phyloP scores from a whole-genome alignment of 768 basidiomycete genomes.

The Pulveroboletus frians region DNA sequence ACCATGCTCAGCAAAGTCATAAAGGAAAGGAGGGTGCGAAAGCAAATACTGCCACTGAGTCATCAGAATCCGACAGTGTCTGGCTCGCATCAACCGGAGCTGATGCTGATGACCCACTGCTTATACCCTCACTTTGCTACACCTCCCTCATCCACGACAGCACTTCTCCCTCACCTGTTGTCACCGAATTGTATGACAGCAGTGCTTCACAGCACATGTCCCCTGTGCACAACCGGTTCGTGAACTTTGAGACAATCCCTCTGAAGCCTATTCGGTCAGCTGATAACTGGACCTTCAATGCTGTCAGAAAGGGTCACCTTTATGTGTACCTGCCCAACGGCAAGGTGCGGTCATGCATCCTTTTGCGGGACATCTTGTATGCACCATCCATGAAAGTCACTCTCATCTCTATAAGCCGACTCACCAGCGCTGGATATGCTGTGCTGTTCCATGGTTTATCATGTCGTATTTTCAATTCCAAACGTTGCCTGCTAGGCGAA shows the following conservation, averaged over 20 bases:
- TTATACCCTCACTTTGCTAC: too few species aligned
- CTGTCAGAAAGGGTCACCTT: neutral
- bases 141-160: neutral
- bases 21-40: neutral
- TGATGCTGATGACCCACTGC: too few species aligned
- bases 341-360: neutral
- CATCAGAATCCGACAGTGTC: too few species aligned
- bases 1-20: too few species aligned
- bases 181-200: neutral
- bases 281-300: neutral
- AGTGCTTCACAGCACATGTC: neutral
- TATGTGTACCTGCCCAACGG: too few species aligned
- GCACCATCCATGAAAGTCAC: neutral
- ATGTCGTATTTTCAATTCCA: neutral
- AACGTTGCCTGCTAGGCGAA: neutral
- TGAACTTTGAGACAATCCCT: neutral
- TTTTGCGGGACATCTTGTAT: neutral
- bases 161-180: too few species aligned
- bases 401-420: neutral
- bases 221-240: neutral
- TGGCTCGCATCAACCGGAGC: too few species aligned
- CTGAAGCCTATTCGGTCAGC: neutral
- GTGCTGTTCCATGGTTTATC: neutral
- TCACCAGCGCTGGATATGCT: neutral
- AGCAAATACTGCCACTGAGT: too few species aligned